These are phyloP conservation scores for Rhododendron henanense DNA, from an alignment of 148 eudicot species.

Conservation along the genomic window DNA sequence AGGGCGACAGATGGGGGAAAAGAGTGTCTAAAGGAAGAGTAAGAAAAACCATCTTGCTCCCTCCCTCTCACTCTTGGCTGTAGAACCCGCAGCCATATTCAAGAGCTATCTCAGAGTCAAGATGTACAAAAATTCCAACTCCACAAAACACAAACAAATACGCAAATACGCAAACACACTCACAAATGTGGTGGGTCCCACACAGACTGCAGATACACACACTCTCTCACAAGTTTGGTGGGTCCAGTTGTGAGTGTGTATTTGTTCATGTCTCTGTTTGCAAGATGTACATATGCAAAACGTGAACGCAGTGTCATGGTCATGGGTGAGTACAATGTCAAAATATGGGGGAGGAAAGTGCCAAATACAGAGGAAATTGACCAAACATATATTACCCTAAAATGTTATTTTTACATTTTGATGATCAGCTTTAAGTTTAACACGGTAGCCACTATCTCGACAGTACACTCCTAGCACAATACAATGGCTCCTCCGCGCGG, in stretches of 20 bases:
- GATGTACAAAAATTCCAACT: too few relatives aligned
- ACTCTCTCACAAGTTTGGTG: too few relatives aligned
- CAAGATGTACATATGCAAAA: neutral
- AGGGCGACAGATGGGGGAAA: neutral
- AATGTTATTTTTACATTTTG: constrained; percentile 1
- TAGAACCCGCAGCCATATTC: neutral
- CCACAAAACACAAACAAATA: too few relatives aligned
- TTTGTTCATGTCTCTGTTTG: too few relatives aligned
- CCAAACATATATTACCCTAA: neutral
- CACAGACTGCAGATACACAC: too few relatives aligned
- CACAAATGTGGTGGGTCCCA: too few relatives aligned
- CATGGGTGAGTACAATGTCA: neutral
- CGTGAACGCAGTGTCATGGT: neutral
- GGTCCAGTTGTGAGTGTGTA: too few relatives aligned
- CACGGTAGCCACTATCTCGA: neutral
- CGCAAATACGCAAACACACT: too few relatives aligned
- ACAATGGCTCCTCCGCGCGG: neutral
- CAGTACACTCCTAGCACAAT: neutral
- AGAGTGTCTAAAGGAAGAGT: neutral
- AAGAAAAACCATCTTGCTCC: too few relatives aligned
- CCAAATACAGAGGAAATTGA: neutral
- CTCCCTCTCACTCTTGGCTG: neutral
- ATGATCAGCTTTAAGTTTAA: neutral
- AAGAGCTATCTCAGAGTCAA: neutral
- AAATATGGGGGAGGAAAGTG: neutral